Evolutionary conservation across 129 eudicot genomes (phyloP).

Genomic region (sunflower (Helianthus annuus)): DNA sequence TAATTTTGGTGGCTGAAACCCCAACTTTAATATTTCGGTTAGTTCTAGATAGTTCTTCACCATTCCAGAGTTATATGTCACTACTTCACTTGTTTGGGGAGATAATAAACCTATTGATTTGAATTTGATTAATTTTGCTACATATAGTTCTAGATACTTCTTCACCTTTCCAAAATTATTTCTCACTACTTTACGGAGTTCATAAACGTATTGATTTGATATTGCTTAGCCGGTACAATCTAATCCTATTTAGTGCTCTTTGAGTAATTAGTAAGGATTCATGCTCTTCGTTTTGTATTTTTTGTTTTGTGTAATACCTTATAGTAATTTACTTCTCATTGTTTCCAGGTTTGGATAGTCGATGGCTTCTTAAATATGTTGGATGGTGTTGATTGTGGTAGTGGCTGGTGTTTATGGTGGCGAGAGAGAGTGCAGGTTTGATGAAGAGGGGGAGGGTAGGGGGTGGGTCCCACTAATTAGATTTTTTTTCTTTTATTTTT

Average conservation of each 20-base stretch:
- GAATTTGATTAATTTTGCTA: slow-evolving; percentile 17
- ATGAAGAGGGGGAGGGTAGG: too few relatives aligned
- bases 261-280: background rate
- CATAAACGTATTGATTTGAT: background rate
- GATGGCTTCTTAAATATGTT: slow-evolving; percentile 10
- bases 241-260: background rate
- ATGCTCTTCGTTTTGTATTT: background rate
- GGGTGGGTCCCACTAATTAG: too few relatives aligned
- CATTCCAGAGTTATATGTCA: background rate
- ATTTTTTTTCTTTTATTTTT: too few relatives aligned
- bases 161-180: background rate
- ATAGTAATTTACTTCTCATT: slow-evolving; percentile 2
- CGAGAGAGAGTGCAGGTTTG: too few relatives aligned
- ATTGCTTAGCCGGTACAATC: slow-evolving; percentile 10
- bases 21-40: slow-evolving; percentile 15
- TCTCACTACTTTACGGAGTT: background rate
- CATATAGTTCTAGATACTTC: background rate
- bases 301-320: background rate
- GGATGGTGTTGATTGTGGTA: background rate
- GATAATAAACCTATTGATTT: background rate
- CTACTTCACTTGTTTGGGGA: background rate
- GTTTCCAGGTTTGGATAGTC: slow-evolving; percentile 1
- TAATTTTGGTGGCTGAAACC: background rate
- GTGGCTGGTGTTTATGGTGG: too few relatives aligned
- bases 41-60: background rate